Evolutionary conservation across 169 alveolate species (phyloP), one percentile per base, ranked within the genome.

Genomic region (Eimeria tenella): DNA sequence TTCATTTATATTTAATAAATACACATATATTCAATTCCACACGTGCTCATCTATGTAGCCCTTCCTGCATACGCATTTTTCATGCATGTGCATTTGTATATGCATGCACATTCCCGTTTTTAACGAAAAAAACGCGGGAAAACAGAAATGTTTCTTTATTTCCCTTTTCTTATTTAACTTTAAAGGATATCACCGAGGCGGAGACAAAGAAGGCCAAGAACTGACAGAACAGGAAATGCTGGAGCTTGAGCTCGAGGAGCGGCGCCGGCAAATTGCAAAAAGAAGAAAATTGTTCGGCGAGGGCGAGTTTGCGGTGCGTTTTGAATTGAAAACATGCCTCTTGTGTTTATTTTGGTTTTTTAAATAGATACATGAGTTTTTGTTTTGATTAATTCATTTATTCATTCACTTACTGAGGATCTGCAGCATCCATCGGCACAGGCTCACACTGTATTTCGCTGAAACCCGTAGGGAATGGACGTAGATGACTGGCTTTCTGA

Each of bases 181-280:
- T 4, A 19, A 13, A 75, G 86, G 86, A 17, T 75, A 75, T 65
- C 86, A 52, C 21, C 60, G 86, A 4, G 52, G 52, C 11, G 86
- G 65, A 58, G 52, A 75, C 19, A 50, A 75, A 13, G 86, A 25
- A 49, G 86, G 60, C 25, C 25, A 13, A 21, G 86, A 75, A 31
- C 58, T 75, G 23, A 75, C 86, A 9, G 86, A 75, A 50, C 86
- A 75, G 63, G 86, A 75, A 75, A 42, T 42, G 25, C 63, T 75
- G 8, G 86, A 75, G 58, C 11, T 75, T 0, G 86, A 75, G 58
- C 21, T 75, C 7, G 86, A 75, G 58, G 86, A 75, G 58, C 25
- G 86, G 58, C 55, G 86, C 8, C 55, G 86, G 25, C 6, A 52
- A 17, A 19, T 21, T 8, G 86, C 86, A 4, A 75, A 75, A 31